A percentile compares a stretch with the other conserved stretches of the same genome.
Conservation (phyloP, 192 early-diverging fungal species). For the Dispira simplex region DNA sequence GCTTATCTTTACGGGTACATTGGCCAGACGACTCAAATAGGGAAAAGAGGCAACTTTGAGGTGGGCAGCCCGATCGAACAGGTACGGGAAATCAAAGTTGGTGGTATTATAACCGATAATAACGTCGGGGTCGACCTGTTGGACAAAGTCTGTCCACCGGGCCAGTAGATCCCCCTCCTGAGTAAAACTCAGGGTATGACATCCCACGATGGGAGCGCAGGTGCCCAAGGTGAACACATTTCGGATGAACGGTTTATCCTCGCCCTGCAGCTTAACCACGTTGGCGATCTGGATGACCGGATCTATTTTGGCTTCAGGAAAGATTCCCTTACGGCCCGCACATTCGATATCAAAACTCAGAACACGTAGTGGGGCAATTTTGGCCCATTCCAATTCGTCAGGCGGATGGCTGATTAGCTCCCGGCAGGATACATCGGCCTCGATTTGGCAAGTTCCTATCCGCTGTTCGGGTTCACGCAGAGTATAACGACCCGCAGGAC, state of each 20-base stretch:
- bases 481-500: slow-evolving; percentile 57
- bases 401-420: slow-evolving; percentile 72
- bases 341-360: slow-evolving; percentile 99
- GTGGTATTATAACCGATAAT: slow-evolving; percentile 93
- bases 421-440: slow-evolving; percentile 60
- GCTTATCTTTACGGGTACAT: slow-evolving; percentile 16
- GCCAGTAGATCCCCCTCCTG: slow-evolving; percentile 62
- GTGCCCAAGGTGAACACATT: slow-evolving; percentile 89
- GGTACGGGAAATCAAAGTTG: slow-evolving; percentile 95
- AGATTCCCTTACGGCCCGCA: slow-evolving; percentile 85
- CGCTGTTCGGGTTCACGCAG: not conserved
- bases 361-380: slow-evolving; percentile 86
- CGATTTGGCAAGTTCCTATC: slow-evolving; percentile 45
- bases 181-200: slow-evolving; percentile 67
- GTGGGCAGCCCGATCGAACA: slow-evolving; percentile 74
- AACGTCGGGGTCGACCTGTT: slow-evolving; percentile 78
- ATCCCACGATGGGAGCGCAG: slow-evolving; percentile 85
- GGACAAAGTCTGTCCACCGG: slow-evolving; percentile 77
- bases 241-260: slow-evolving; percentile 75
- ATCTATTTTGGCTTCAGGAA: slow-evolving; percentile 82
- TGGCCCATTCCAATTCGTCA: slow-evolving; percentile 72
- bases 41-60: slow-evolving; percentile 64
- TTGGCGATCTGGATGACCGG: slow-evolving; percentile 97
- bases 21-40: slow-evolving; percentile 61
- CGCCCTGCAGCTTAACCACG: slow-evolving; percentile 82